phyloP scores from a whole-genome alignment of 345 rosid genomes.

The Mallotus nudiflorus region DNA sequence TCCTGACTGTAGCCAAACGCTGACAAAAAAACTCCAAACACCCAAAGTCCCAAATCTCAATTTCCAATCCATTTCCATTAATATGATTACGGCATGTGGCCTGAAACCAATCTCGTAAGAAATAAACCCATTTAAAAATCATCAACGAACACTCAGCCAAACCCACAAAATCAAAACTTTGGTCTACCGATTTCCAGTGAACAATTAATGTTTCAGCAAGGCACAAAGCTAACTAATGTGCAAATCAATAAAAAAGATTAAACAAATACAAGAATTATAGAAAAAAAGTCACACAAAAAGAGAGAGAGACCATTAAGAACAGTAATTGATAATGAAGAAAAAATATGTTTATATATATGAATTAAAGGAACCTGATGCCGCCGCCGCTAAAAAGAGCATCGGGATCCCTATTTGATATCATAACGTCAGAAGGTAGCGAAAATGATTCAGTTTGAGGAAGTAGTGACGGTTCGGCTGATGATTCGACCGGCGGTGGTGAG shows the following conservation, averaged over 20 bases:
- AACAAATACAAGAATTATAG: too few species aligned
- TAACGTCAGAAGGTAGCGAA: not conserved
- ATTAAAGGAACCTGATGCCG: conserved; percentile 41
- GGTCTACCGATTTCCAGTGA: too few species aligned
- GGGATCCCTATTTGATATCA: conserved; percentile 35
- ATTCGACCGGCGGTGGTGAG: not conserved
- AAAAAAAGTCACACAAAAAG: too few species aligned
- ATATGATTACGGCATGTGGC: not conserved
- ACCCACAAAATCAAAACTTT: too few species aligned
- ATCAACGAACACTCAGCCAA: too few species aligned
- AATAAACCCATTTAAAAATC: too few species aligned
- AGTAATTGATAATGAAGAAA: not conserved
- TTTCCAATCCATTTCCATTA: not conserved
- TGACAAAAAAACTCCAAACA: not conserved
- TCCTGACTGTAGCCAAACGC: too few species aligned
- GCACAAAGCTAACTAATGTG: too few species aligned
- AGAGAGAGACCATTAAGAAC: too few species aligned
- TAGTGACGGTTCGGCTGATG: conserved; percentile 1
- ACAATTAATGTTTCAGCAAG: too few species aligned
- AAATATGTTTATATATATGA: not conserved
- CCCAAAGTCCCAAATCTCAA: not conserved
- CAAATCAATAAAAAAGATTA: too few species aligned
- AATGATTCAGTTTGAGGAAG: too few species aligned
- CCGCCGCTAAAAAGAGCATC: conserved; percentile 49
- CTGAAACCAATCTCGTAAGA: not conserved